Evolutionary conservation across 495 filamentous ascomycete species (phyloP).

Genomic region (Letharia columbiana): DNA sequence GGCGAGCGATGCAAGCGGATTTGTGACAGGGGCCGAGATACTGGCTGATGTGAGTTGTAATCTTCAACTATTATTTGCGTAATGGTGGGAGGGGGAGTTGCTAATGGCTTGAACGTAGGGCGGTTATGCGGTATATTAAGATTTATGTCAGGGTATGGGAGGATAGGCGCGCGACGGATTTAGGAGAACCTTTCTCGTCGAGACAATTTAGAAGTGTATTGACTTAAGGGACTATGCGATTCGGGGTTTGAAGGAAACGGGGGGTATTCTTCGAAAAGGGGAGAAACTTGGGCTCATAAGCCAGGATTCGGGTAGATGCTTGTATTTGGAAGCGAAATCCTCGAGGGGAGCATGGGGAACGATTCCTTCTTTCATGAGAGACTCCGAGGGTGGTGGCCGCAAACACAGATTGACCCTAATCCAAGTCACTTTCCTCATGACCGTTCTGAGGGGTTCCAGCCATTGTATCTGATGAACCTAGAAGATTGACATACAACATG

Average conservation of each 20-base stretch:
- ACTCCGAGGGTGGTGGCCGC: neutral
- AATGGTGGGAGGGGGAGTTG: neutral
- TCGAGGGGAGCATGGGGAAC: neutral
- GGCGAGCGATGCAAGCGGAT: conserved; percentile 61
- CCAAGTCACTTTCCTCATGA: neutral
- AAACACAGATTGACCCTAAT: neutral
- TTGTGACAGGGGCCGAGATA: conserved; percentile 74
- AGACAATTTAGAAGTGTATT: neutral
- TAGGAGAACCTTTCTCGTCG: neutral
- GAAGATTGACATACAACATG: neutral
- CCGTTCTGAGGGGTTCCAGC: neutral
- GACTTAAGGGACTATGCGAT: neutral
- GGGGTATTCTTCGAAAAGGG: no score
- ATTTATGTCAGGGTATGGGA: neutral
- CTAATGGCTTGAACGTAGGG: conserved; percentile 7
- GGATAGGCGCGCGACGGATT: neutral
- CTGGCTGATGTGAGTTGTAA: conserved; percentile 54
- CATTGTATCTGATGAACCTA: neutral
- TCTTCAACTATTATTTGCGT: no score
- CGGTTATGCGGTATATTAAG: conserved; percentile 19
- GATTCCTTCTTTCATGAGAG: neutral
- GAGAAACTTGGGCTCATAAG: neutral
- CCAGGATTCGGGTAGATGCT: neutral
- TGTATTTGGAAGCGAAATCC: neutral
- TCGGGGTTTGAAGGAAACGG: neutral